Conservation (phyloP, 2,329 filamentous ascomycete species). For the Beauveria scarabaeidicola region DNA sequence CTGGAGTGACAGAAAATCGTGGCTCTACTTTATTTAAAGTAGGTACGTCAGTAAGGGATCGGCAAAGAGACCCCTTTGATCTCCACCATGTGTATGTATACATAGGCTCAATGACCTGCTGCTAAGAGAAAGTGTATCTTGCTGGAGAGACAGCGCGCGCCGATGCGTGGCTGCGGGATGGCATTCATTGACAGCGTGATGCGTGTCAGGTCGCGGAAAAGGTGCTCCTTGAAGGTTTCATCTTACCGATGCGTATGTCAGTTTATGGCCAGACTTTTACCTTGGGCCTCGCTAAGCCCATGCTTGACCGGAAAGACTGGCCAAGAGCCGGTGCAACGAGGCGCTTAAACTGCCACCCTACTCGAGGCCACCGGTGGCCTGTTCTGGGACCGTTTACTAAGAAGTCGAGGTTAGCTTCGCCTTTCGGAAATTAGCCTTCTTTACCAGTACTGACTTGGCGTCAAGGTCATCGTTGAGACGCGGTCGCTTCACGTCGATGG, state of each 20-base stretch:
- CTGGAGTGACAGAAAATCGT: constrained; percentile 26
- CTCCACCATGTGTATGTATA: constrained; percentile 24
- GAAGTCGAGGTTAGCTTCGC: no score
- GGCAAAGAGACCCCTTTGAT: constrained; percentile 24
- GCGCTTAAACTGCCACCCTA: not conserved
- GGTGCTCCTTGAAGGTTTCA: constrained; percentile 12
- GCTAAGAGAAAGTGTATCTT: constrained; percentile 18
- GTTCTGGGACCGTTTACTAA: not conserved
- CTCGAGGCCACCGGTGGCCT: not conserved
- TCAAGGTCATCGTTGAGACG: constrained; percentile 63
- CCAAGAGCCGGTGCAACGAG: not conserved
- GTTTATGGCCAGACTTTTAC: not conserved
- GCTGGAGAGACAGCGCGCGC: constrained; percentile 18
- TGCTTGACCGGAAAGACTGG: not conserved
- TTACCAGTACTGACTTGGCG: constrained; percentile 53
- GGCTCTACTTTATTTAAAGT: constrained; percentile 20
- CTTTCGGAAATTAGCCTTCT: no score
- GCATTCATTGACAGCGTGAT: constrained; percentile 19
- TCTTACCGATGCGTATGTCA: constrained; percentile 13
- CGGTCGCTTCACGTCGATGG: constrained; percentile 72
- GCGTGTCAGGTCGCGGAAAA: constrained; percentile 19
- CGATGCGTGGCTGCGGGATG: constrained; percentile 13
- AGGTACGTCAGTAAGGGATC: constrained; percentile 24
- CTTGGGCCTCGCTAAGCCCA: not conserved
- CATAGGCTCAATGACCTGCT: constrained; percentile 25